A percentile compares a stretch with the other conserved stretches of the same genome.
phyloP scores from a whole-genome alignment of 305 asterid genomes.

The Andrographis paniculata region DNA sequence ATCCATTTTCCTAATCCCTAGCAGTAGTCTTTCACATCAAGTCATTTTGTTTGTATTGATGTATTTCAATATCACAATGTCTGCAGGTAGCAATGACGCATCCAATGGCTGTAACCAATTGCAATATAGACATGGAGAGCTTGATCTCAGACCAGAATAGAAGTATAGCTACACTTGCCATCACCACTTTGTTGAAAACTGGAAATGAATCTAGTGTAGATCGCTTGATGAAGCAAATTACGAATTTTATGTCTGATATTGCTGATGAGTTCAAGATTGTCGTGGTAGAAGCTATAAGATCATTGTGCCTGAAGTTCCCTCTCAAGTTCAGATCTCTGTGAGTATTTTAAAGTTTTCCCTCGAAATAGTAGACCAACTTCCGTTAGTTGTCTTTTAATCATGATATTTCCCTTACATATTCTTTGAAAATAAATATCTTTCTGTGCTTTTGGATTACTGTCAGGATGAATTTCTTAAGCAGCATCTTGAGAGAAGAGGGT shows the following conservation, averaged over 20 bases:
- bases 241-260: constrained; percentile 96
- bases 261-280: constrained; percentile 99
- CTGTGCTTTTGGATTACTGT: constrained; percentile 16
- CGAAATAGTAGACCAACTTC: neutral
- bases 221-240: constrained; percentile 95
- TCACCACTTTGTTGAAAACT: constrained; percentile 91
- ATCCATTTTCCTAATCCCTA: too few relatives aligned
- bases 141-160: constrained; percentile 97
- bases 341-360: constrained; percentile 27
- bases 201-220: constrained; percentile 98
- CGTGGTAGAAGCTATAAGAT: constrained; percentile 97
- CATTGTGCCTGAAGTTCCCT: constrained; percentile 95
- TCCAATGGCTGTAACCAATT: constrained; percentile 95
- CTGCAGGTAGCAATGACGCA: constrained; percentile 97
- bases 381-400: neutral
- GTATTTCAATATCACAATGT: constrained; percentile 15
- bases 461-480: constrained; percentile 99
- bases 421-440: neutral
- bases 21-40: neutral
- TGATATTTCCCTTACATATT: neutral
- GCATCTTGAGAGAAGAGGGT: constrained; percentile 97
- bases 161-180: constrained; percentile 99
- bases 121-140: constrained; percentile 98
- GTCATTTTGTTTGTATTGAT: neutral
- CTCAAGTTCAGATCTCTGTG: constrained; percentile 95